Percentiles rank a stretch among this genome's conserved stretches.
phyloP scores from a whole-genome alignment of 352 stramenopile species.

The Plasmopara muralis region DNA sequence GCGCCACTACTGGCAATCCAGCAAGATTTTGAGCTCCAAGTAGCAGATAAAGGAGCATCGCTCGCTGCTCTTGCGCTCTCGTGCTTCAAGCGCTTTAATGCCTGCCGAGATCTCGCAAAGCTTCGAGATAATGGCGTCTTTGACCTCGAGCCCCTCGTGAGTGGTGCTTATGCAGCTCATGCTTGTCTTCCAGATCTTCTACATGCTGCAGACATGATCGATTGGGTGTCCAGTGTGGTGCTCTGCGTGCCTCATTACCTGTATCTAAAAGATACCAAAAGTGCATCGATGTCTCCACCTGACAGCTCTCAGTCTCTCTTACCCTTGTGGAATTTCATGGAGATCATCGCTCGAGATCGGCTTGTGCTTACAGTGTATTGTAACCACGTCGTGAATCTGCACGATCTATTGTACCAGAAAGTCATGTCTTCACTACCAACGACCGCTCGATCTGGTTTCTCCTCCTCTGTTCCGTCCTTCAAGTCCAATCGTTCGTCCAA shows the following conservation, averaged over 20 bases:
- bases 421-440: slow-evolving; percentile 27
- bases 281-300: too few relatives aligned
- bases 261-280: too few relatives aligned
- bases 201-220: not conserved
- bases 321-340: too few relatives aligned
- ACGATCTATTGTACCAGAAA: slow-evolving; percentile 57
- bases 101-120: slow-evolving; percentile 41
- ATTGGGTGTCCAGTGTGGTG: too few relatives aligned
- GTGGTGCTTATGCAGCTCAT: slow-evolving; percentile 23
- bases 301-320: too few relatives aligned
- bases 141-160: slow-evolving; percentile 36
- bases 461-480: slow-evolving; percentile 11
- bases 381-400: slow-evolving; percentile 41
- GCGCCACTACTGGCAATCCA: slow-evolving; percentile 52
- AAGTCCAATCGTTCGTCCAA: not conserved
- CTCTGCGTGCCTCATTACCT: too few relatives aligned
- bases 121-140: slow-evolving; percentile 47
- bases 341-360: slow-evolving; percentile 15
- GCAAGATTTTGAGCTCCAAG: slow-evolving; percentile 46
- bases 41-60: slow-evolving; percentile 14
- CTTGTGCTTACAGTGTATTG: slow-evolving; percentile 40
- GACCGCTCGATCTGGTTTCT: not conserved
- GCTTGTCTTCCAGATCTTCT: slow-evolving; percentile 20
- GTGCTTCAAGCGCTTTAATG: slow-evolving; percentile 4
- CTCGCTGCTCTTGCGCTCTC: slow-evolving; percentile 42